Base-by-base conservation (phyloP, 2,329 filamentous ascomycete species). In the Cryphonectria parasitica region DNA sequence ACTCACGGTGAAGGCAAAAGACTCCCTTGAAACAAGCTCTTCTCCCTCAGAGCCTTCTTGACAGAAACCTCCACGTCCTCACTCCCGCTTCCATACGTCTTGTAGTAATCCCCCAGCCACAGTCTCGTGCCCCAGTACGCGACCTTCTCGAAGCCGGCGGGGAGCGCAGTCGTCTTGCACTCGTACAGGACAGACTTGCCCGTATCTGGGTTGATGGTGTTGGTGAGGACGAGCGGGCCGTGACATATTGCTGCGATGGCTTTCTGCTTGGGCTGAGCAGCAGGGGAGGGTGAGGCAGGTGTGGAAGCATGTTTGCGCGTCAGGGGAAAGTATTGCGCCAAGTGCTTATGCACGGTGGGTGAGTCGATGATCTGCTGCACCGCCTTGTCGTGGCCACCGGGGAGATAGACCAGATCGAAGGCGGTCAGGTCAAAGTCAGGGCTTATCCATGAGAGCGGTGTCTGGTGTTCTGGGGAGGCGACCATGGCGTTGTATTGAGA, bases 61-160 rank as follows among this genome's bases (percentile, higher is more conserved):
- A 56, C 64, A 17, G 64, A 56, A 25, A 58, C 22, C 49, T 87
- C 83, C 3, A 86, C 83, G 71, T 83, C 80, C 45, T 84, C 83
- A 71, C 83, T 85, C 0, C 84, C 82, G 3, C 82, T 82, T 0
- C 86, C 86, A 69, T 86, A 87, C 2, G 85, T 87, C 80, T 88
- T 88, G 76, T 87, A 87, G 73, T 87, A 87, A 69, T 87, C 86
- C 3, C 85, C 86, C 17, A 87, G 75, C 58, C 86, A 83, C 2
- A 78, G 76, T 52, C 83, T 78, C 3, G 86, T 87, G 3, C 80
- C 79, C 81, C 84, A 85, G 71, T 83, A 88, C 0, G 83, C 83
- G 25, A 79, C 67, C 72, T 84, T 82, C 75, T 88, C 86, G 75
- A 87, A 86, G 34, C 79, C 76, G 0, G 80, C 80, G 0, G 85